phyloP scores from a whole-genome alignment of 2,329 filamentous ascomycete species.

The Leptographium procerum region DNA sequence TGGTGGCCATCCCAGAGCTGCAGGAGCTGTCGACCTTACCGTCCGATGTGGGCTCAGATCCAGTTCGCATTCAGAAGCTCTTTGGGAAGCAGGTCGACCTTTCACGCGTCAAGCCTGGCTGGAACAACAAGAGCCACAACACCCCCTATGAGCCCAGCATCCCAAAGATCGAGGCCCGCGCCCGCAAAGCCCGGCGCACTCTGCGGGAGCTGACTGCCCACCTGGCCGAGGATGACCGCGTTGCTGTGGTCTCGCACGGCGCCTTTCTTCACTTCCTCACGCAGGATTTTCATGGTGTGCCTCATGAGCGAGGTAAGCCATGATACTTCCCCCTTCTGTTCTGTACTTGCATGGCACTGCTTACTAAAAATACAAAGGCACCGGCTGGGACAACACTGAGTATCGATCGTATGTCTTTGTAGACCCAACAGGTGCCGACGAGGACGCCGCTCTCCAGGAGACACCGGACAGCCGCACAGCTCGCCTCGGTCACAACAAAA shows the following conservation, averaged over 20 bases:
- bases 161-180: constrained; percentile 47
- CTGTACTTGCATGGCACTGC: not conserved
- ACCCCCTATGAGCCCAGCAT: constrained; percentile 35
- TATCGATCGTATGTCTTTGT: constrained; percentile 56
- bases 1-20: constrained; percentile 60
- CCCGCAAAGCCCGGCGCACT: constrained; percentile 47
- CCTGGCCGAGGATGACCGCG: constrained; percentile 39
- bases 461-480: constrained; percentile 30
- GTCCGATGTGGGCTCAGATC: constrained; percentile 62
- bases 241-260: constrained; percentile 72
- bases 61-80: constrained; percentile 43
- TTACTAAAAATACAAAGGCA: constrained; percentile 30
- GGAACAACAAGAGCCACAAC: constrained; percentile 54
- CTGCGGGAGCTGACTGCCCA: constrained; percentile 37
- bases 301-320: constrained; percentile 15
- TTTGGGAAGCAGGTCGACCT: constrained; percentile 55
- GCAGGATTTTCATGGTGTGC: constrained; percentile 61
- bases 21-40: constrained; percentile 68
- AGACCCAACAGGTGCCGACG: constrained; percentile 36
- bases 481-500: constrained; percentile 31
- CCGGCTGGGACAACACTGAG: constrained; percentile 66
- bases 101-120: constrained; percentile 47
- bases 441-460: constrained; percentile 34
- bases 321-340: not conserved
- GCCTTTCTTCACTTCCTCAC: constrained; percentile 78